A percentile compares a stretch with the other conserved stretches of the same genome.
Evolutionary conservation across 2,329 filamentous ascomycete genomes (phyloP).

Genomic region (Beauveria brongniartii): DNA sequence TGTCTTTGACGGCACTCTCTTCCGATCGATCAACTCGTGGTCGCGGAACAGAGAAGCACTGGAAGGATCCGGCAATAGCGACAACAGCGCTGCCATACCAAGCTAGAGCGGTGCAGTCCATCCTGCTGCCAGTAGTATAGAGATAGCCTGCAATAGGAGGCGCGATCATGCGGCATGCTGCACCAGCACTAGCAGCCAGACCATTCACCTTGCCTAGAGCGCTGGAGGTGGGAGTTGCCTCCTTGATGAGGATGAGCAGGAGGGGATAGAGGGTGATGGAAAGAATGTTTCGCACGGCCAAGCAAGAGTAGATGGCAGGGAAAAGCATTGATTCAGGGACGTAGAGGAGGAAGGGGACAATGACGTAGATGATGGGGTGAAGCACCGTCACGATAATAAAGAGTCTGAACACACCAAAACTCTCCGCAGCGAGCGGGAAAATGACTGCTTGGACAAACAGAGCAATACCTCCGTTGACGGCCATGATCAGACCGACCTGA

Average conservation of each 20-base stretch:
- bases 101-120: constrained; percentile 52
- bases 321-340: constrained; percentile 44
- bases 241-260: constrained; percentile 59
- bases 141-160: constrained; percentile 57
- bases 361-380: constrained; percentile 53
- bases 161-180: constrained; percentile 59
- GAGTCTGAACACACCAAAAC: constrained; percentile 50
- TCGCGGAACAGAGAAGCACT: constrained; percentile 49
- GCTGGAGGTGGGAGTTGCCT: constrained; percentile 48
- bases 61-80: constrained; percentile 48
- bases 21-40: constrained; percentile 20
- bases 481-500: constrained; percentile 53
- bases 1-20: constrained; percentile 19
- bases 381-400: constrained; percentile 51
- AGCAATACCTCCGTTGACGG: constrained; percentile 50
- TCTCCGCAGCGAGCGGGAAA: constrained; percentile 52
- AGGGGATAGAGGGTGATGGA: constrained; percentile 59
- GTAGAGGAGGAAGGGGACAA: constrained; percentile 50
- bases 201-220: constrained; percentile 59
- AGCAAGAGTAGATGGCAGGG: constrained; percentile 49
- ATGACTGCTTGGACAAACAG: constrained; percentile 51
- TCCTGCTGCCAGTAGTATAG: constrained; percentile 50
- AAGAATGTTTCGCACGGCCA: constrained; percentile 51
- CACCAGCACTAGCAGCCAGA: constrained; percentile 56
- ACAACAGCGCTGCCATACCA: constrained; percentile 56